These are phyloP conservation scores for Boletellus sp. DNA, from an alignment of 1,284 basidiomycete genomes.

Conservation along the genomic window DNA sequence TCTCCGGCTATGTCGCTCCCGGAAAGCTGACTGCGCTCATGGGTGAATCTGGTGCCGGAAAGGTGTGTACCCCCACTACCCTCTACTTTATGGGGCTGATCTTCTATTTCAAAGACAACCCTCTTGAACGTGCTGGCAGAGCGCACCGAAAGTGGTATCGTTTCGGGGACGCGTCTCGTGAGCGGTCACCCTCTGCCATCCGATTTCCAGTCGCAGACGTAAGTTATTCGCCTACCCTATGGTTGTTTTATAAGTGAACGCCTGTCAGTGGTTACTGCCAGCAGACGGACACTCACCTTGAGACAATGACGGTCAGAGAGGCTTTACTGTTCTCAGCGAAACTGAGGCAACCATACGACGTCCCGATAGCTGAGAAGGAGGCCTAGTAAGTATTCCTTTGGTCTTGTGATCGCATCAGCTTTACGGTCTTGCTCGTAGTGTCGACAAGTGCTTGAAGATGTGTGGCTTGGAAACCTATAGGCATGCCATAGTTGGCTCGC, in stretches of 20 bases:
- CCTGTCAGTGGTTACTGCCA: slow-evolving; percentile 48
- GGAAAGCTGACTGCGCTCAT: slow-evolving; percentile 78
- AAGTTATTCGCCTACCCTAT: slow-evolving; percentile 10
- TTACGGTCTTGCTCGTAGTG: slow-evolving; percentile 38
- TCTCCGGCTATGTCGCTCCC: slow-evolving; percentile 81
- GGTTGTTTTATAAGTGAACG: neutral
- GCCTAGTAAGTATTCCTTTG: slow-evolving; percentile 52
- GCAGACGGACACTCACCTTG: slow-evolving; percentile 78
- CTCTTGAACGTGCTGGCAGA: slow-evolving; percentile 82
- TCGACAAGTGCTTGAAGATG: slow-evolving; percentile 76
- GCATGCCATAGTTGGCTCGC: slow-evolving; percentile 74
- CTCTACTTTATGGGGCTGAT: slow-evolving; percentile 6
- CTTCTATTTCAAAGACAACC: slow-evolving; percentile 55
- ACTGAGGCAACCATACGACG: slow-evolving; percentile 70
- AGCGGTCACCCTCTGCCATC: slow-evolving; percentile 68
- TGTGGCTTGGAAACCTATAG: slow-evolving; percentile 71
- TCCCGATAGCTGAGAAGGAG: slow-evolving; percentile 71
- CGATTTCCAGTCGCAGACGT: slow-evolving; percentile 75
- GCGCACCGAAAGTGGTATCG: slow-evolving; percentile 76
- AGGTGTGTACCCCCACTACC: slow-evolving; percentile 41
- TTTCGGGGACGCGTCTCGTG: slow-evolving; percentile 76
- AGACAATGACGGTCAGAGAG: slow-evolving; percentile 77
- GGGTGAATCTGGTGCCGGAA: slow-evolving; percentile 79
- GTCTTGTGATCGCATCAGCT: neutral
- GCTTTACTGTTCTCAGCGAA: slow-evolving; percentile 81